Evolutionary conservation across 306 rosid species (phyloP), one percentile per base, ranked within the genome.

Genomic region (Quercus aquifolioides): DNA sequence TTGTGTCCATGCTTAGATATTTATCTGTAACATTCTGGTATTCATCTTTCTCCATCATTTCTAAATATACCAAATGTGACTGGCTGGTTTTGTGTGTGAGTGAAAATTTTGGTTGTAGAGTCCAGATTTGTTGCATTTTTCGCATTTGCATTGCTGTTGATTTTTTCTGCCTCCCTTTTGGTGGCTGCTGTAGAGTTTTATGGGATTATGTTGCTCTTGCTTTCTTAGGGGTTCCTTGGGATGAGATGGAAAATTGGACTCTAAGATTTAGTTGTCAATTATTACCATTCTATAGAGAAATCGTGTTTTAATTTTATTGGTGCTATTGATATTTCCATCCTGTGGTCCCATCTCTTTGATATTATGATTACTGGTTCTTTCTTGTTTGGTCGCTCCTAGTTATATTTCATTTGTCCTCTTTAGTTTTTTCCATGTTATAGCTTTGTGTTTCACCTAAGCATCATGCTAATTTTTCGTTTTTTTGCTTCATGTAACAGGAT

Each of bases 401-500:
- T 67, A 2, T 67, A 33, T 67, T 67, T 64, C 41, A 28, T 35
- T 49, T 49, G 54, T 49, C 54, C 54, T 49, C 54, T 46, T 46
- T 4, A 46, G 52, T 46, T 46, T 46, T 43, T 46, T 9, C 52
- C 52, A 10, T 49, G 51, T 59, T 49, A 28, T 82, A 71, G 55
- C 46, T 78, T 3, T 77, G 43, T 56, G 0, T 60, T 26, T 35
- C 71, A 41, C 38, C 60, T 71, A 55, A 74, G 21, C 60, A 43
- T 79, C 43, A 60, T 87, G 52, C 21, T 76, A 63, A 84, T 76
- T 58, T 28, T 62, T 85, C 28, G 41, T 43, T 78, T 58, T 78
- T 63, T 78, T 78, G 63, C 49, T 82, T 21, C 25, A 60, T 84
- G 67, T 17, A 63, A 85, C 83, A 94, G 98, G 94, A 92, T 94